phyloP scores from a whole-genome alignment of 371 early-diverging fungal genomes.

The Batkoa obscura region DNA sequence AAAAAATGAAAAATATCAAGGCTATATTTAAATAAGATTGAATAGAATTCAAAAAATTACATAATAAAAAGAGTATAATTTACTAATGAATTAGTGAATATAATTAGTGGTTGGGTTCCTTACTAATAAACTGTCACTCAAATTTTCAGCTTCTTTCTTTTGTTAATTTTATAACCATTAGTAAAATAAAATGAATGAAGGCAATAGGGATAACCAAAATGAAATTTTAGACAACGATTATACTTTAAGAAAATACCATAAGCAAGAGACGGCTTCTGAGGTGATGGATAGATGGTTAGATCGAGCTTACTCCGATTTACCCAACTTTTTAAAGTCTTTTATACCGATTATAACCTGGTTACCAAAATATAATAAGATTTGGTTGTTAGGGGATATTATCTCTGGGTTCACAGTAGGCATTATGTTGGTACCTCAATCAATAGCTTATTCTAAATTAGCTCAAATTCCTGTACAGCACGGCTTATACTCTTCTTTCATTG shows the following conservation, averaged over 20 bases:
- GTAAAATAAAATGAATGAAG: too few relatives aligned
- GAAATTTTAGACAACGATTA: neutral
- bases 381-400: slow-evolving; percentile 59
- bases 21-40: too few relatives aligned
- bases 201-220: too few relatives aligned
- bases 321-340: neutral
- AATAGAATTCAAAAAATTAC: too few relatives aligned
- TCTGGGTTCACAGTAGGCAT: slow-evolving; percentile 72
- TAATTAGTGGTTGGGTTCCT: too few relatives aligned
- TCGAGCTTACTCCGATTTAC: neutral
- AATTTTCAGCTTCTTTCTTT: too few relatives aligned
- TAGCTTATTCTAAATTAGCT: slow-evolving; percentile 70
- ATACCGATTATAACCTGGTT: slow-evolving; percentile 9
- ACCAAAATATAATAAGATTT: slow-evolving; percentile 20
- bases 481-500: slow-evolving; percentile 68
- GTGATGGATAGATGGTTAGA: neutral
- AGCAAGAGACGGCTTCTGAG: slow-evolving; percentile 1
- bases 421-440: slow-evolving; percentile 65
- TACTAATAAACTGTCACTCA: too few relatives aligned
- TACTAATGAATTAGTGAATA: too few relatives aligned
- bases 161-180: too few relatives aligned
- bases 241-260: neutral
- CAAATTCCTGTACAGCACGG: slow-evolving; percentile 63
- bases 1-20: too few relatives aligned
- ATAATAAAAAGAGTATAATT: too few relatives aligned